Evolutionary conservation across 2,329 filamentous ascomycete genomes (phyloP), one percentile per base, ranked within the genome.

Genomic region (Lachnellula cervina): DNA sequence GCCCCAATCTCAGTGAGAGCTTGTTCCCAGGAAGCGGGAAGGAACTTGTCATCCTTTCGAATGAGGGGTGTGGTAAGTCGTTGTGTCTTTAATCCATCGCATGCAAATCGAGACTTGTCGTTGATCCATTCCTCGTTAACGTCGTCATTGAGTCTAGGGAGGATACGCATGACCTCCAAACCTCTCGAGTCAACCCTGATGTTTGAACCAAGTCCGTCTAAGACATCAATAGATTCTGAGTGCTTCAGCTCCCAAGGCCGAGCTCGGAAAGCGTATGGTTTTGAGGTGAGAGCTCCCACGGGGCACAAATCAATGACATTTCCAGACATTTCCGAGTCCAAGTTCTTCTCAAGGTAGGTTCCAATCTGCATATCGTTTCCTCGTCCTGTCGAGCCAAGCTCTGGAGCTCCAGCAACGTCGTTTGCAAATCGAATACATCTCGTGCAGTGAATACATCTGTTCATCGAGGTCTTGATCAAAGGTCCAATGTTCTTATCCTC

Each of bases 61-160:
- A 97, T 86, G 61, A 99, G 77, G 43, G 94, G 94, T 63, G 93
- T 94, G 37, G 94, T 97, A 55, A 99, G 80, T 70, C 94, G 85
- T 76, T 99, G 94, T 47, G 93, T 97, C 82, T 92, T 96, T 63
- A 99, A 80, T 49, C 94, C 94, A 72, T 99, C 94, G 72, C 92
- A 96, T 43, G 94, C 93, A 72, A 97, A 99, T 62, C 94, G 86
- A 42, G 90, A 87, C 81, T 97, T 99, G 79, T 99, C 94, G 75
- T 97, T 94, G 73, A 99, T 97, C 94, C 94, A 99, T 75, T 99
- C 94, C 77, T 99, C 94, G 73, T 99, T 99, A 67, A 99, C 85
- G 68, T 97, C 92, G 71, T 99, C 94, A 72, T 99, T 99, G 59
- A 99, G 80, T 67, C 94, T 84, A 57, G 94, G 94, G 16, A 97